Percentiles rank a stretch among this genome's conserved stretches.
Conservation (phyloP, 768 basidiomycete species). For the Xerocomellus amylosporus region DNA sequence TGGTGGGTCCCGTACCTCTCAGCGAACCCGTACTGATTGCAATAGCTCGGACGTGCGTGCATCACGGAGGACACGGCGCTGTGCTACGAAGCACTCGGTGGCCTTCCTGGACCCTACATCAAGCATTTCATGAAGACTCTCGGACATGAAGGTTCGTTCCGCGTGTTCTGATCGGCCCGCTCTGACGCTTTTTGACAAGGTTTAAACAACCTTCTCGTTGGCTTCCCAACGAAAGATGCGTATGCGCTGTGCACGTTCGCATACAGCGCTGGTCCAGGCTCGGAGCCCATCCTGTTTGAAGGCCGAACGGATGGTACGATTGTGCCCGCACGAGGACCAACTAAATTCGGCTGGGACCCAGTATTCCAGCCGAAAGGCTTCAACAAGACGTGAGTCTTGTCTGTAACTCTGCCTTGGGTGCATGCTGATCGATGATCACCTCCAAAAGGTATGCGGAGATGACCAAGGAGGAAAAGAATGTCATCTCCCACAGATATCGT, state of each 20-base stretch:
- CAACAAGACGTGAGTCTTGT: constrained; percentile 64
- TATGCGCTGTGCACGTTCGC: constrained; percentile 96
- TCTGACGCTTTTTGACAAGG: constrained; percentile 38
- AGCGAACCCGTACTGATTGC: constrained; percentile 1
- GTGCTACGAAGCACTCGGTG: constrained; percentile 83
- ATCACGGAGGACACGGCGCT: constrained; percentile 95
- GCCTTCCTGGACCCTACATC: constrained; percentile 96
- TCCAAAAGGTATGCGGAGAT: constrained; percentile 62
- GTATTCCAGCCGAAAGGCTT: constrained; percentile 76
- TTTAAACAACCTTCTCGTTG: constrained; percentile 76
- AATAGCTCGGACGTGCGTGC: constrained; percentile 49
- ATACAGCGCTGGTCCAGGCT: constrained; percentile 79
- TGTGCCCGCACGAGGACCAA: constrained; percentile 77
- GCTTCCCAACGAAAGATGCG: constrained; percentile 75
- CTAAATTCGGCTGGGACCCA: constrained; percentile 88
- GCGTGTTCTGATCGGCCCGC: neutral
- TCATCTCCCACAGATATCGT: constrained; percentile 61
- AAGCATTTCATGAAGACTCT: constrained; percentile 84
- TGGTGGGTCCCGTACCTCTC: constrained; percentile 44
- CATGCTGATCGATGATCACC: neutral
- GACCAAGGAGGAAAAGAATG: constrained; percentile 59
- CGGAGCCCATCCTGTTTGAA: constrained; percentile 79
- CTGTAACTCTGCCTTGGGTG: neutral
- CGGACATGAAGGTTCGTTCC: constrained; percentile 72
- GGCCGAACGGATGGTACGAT: constrained; percentile 88